These are phyloP conservation scores for Xylaria multiplex DNA, from an alignment of 2,329 filamentous ascomycete genomes.

Conservation along the genomic window DNA sequence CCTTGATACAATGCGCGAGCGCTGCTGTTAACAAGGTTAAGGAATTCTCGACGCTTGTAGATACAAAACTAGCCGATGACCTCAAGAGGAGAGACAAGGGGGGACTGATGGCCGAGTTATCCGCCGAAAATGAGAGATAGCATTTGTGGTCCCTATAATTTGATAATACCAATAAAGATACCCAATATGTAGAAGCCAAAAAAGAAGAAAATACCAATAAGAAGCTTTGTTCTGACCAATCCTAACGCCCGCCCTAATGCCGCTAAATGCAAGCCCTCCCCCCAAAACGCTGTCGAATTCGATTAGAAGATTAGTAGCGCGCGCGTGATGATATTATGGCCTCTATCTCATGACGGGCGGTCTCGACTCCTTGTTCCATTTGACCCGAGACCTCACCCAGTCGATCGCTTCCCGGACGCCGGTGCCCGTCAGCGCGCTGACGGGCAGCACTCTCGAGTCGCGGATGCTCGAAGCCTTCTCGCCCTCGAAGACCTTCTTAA, in stretches of 20 bases:
- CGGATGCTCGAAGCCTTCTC: constrained; percentile 87
- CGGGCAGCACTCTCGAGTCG: constrained; percentile 89
- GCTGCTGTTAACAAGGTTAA: constrained; percentile 82
- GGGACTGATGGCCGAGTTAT: constrained; percentile 78
- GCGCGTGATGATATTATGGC: constrained; percentile 16
- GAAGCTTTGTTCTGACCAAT: constrained; percentile 33
- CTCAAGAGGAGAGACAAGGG: constrained; percentile 80
- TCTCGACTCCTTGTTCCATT: constrained; percentile 94
- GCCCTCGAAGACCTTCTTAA: constrained; percentile 94
- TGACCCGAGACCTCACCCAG: constrained; percentile 90
- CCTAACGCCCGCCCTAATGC: constrained; percentile 44
- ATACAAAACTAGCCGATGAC: constrained; percentile 79
- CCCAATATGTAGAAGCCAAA: constrained; percentile 45
- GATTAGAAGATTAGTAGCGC: constrained; percentile 20
- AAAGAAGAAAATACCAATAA: constrained; percentile 5
- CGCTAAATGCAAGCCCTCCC: constrained; percentile 43
- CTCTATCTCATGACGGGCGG: constrained; percentile 88
- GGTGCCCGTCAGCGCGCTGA: constrained; percentile 87
- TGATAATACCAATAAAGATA: constrained; percentile 49
- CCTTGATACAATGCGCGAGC: constrained; percentile 79
- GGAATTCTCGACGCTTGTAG: constrained; percentile 79
- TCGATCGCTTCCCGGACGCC: constrained; percentile 97
- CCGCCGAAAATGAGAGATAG: constrained; percentile 86
- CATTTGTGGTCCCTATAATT: constrained; percentile 32
- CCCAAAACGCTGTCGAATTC: constrained; percentile 36